Evolutionary conservation across 2,329 filamentous ascomycete genomes (phyloP).

Genomic region (Exophiala sideris): DNA sequence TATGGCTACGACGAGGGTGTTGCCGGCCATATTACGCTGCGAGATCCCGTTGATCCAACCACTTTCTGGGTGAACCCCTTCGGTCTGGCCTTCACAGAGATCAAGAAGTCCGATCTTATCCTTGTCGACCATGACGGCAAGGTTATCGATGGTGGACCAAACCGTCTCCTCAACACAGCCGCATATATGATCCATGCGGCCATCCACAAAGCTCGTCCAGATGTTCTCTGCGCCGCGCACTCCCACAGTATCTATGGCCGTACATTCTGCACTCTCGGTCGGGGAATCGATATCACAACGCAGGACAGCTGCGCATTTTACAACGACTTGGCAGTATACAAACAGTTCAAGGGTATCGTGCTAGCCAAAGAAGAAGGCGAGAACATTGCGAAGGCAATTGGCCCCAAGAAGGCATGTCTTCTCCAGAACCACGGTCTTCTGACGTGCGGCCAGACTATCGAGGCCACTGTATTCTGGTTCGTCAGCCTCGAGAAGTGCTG

Average conservation of each 20-base stretch:
- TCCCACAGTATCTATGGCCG: conserved; percentile 58
- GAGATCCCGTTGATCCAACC: conserved; percentile 52
- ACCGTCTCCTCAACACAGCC: conserved; percentile 40
- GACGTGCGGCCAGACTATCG: conserved; percentile 41
- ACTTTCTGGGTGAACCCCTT: conserved; percentile 48
- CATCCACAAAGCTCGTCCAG: conserved; percentile 57
- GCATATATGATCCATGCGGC: conserved; percentile 61
- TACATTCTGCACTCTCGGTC: conserved; percentile 61
- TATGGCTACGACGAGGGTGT: conserved; percentile 59
- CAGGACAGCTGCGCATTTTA: conserved; percentile 57
- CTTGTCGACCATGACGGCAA: conserved; percentile 40
- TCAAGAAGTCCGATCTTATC: conserved; percentile 42
- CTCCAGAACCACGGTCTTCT: conserved; percentile 43
- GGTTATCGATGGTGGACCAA: conserved; percentile 40
- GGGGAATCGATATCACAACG: conserved; percentile 56
- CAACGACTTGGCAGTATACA: conserved; percentile 40
- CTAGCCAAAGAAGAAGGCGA: conserved; percentile 40
- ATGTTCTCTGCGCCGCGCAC: conserved; percentile 58
- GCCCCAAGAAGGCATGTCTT: conserved; percentile 41
- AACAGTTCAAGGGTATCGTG: conserved; percentile 39
- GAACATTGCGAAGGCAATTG: conserved; percentile 38
- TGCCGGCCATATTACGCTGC: conserved; percentile 56
- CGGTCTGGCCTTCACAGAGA: conserved; percentile 26
- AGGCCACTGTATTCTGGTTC: conserved; percentile 55
- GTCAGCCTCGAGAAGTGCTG: conserved; percentile 54